A percentile compares a stretch with the other conserved stretches of the same genome.
Conservation (phyloP, 352 stramenopile genomes). For the Pythium sp. region DNA sequence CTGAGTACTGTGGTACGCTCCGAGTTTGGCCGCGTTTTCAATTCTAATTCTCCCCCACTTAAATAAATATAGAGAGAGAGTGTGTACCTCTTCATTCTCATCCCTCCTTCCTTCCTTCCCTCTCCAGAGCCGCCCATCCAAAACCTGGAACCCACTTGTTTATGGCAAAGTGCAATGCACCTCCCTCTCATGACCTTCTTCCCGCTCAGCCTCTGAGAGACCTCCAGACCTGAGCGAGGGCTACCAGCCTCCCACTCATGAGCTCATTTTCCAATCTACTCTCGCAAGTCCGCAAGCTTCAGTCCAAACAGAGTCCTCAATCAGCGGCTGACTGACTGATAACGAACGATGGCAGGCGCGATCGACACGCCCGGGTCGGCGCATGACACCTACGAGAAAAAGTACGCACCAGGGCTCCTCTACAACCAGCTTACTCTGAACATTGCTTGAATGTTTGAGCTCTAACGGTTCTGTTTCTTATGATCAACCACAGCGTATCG, state of each 20-base stretch:
- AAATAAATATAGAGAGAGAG: background rate
- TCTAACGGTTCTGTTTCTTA: background rate
- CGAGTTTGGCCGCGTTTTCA: background rate
- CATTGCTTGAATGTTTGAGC: background rate
- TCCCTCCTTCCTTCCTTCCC: background rate
- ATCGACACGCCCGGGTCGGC: slow-evolving; percentile 7
- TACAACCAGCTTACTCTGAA: background rate
- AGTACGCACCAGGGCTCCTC: background rate
- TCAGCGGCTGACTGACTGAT: background rate
- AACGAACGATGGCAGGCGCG: background rate
- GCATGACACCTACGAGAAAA: slow-evolving; percentile 9
- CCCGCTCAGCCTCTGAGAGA: background rate
- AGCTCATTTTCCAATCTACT: background rate
- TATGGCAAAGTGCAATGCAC: background rate
- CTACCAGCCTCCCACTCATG: background rate
- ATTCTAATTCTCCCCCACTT: background rate
- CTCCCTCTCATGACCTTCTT: background rate
- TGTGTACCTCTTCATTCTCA: background rate
- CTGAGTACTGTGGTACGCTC: background rate
- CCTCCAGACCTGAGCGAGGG: background rate
- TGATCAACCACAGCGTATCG: background rate
- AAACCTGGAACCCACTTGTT: background rate
- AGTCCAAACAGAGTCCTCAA: background rate
- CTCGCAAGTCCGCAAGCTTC: background rate
- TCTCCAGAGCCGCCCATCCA: background rate